Conservation (phyloP, 2,329 filamentous ascomycete genomes). For the Orbilia javanica region DNA sequence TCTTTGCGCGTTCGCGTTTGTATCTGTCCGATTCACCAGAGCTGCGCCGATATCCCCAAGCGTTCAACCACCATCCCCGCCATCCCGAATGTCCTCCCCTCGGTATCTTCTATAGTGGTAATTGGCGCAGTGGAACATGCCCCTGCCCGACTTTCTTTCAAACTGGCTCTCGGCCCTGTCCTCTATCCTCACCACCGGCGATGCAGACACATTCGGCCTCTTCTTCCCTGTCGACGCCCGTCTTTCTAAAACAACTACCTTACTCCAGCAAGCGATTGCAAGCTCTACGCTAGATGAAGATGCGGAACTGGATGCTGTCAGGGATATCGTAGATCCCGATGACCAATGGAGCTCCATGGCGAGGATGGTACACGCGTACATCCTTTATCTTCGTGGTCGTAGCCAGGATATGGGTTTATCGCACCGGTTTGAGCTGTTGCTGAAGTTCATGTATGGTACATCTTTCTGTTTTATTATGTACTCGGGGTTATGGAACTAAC, state of each 20-base stretch:
- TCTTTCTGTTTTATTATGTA: neutral
- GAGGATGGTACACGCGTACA: constrained; percentile 53
- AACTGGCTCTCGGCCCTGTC: constrained; percentile 41
- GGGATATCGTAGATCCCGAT: constrained; percentile 38
- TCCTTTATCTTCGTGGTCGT: constrained; percentile 44
- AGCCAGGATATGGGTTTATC: constrained; percentile 25
- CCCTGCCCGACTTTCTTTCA: constrained; percentile 22
- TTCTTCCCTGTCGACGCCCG: constrained; percentile 45
- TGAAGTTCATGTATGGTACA: constrained; percentile 46
- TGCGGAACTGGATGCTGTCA: constrained; percentile 34
- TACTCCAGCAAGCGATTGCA: constrained; percentile 28
- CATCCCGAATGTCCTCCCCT: neutral
- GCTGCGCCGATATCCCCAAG: neutral
- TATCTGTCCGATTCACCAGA: neutral
- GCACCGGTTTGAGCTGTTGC: constrained; percentile 43
- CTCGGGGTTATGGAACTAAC: neutral
- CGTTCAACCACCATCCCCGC: neutral
- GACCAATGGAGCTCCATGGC: constrained; percentile 49
- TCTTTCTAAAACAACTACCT: constrained; percentile 27
- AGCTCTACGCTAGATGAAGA: constrained; percentile 27
- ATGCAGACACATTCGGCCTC: constrained; percentile 30
- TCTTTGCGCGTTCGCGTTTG: neutral
- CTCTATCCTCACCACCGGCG: constrained; percentile 31
- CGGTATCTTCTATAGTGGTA: neutral
- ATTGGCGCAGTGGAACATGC: neutral